These are phyloP conservation scores for Hypoxylon sp. DNA, from an alignment of 2,329 filamentous ascomycete genomes.

Conservation along the genomic window DNA sequence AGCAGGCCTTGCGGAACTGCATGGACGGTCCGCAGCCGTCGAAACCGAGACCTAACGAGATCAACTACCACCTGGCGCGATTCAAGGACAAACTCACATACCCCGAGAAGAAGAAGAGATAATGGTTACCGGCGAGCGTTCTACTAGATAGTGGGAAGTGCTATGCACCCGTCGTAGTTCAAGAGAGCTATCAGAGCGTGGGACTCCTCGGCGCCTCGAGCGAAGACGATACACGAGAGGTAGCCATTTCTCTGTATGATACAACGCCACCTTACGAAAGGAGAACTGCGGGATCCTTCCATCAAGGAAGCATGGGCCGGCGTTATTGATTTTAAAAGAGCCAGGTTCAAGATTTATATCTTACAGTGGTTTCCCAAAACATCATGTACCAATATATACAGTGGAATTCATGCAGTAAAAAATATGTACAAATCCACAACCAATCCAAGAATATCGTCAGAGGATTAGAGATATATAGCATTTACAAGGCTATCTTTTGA, in stretches of 20 bases:
- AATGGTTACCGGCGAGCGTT: constrained; percentile 1
- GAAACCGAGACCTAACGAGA: constrained; percentile 74
- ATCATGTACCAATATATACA: constrained; percentile 23
- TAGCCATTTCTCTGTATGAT: constrained; percentile 22
- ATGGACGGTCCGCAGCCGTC: constrained; percentile 81
- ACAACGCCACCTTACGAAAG: constrained; percentile 9
- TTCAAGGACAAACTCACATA: constrained; percentile 77
- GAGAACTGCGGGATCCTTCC: constrained; percentile 10
- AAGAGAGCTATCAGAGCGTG: not conserved
- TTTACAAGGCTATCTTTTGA: too few relatives aligned
- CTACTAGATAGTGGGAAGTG: not conserved
- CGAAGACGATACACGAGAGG: constrained; percentile 10
- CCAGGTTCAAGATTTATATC: constrained; percentile 2
- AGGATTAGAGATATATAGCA: not conserved
- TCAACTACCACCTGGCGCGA: constrained; percentile 92
- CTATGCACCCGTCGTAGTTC: not conserved
- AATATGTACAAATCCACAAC: constrained; percentile 2
- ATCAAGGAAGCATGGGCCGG: constrained; percentile 22
- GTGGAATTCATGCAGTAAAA: constrained; percentile 9
- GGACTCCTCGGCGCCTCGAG: constrained; percentile 3
- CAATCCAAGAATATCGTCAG: not conserved
- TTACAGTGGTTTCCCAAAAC: not conserved
- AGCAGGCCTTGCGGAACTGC: constrained; percentile 71
- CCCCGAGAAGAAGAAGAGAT: constrained; percentile 62
- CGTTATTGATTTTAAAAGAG: constrained; percentile 23